Evolutionary conservation across 352 stramenopile species (phyloP), one percentile per base, ranked within the genome.

Genomic region (Phytophthora meadii): DNA sequence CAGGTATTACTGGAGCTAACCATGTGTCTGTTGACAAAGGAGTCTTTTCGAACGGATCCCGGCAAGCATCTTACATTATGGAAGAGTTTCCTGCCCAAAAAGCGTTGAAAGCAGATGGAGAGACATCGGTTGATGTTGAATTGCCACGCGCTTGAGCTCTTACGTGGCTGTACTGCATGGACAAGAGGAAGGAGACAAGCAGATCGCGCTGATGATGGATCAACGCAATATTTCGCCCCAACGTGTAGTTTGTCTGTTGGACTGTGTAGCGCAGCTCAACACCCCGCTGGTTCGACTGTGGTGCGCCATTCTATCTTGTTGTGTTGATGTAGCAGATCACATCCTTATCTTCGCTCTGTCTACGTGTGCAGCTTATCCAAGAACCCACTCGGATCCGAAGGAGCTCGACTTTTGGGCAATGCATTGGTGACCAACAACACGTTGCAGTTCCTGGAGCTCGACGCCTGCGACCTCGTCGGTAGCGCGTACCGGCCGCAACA

Each of bases 401-500:
- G 83, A 2, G 79, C 70, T 14, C 32, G 49, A 17, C 17, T 84
- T 8, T 60, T 92, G 0, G 83, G 83, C 4, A 73, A 64, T 7
- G 81, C 83, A 6, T 65, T 92, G 12, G 49, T 89, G 45, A 89
- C 78, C 22, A 92, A 92, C 70, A 86, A 87, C 42, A 69, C 71
- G 12, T 27, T 92, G 14, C 73, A 90, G 15, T 71, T 84, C 24
- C 61, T 92, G n/a, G 73, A 88, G 30, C 54, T 92, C 5, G 72
- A 84, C 19, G 34, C 68, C 1, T 90, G 79, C 17, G 77, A 87
- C 1, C 72, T 90, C 37, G 58, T 79, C 14, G 79, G 81, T 0
- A 90, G 68, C 45, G 55, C 69, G 28, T 87, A 88, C 34, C 79
- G 83, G 1, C 81, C 81, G 11, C 62, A 82, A 25, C 62, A 79